phyloP scores from a whole-genome alignment of 2,329 filamentous ascomycete genomes.

The Capronia epimyces region DNA sequence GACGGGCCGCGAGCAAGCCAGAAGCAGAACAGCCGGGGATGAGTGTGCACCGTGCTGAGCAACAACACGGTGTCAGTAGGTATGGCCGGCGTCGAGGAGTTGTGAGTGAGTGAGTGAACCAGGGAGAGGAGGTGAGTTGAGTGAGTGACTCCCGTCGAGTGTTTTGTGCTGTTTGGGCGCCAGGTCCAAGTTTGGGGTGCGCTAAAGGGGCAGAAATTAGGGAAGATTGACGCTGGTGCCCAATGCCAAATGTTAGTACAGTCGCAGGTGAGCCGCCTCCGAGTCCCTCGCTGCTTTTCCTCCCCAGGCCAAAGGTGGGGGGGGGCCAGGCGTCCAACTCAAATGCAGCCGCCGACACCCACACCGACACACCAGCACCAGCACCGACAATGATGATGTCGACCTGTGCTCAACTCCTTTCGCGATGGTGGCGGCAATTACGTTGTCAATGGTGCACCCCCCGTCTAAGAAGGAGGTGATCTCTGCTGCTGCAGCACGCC shows the following conservation, averaged over 20 bases:
- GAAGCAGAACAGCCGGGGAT: background rate
- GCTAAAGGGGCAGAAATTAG: background rate
- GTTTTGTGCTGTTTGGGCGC: background rate
- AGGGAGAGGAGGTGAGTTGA: background rate
- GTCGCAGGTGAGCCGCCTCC: background rate
- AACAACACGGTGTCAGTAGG: background rate
- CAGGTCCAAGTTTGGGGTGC: background rate
- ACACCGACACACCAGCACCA: background rate
- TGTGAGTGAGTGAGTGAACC: background rate
- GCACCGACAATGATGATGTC: background rate
- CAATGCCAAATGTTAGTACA: background rate
- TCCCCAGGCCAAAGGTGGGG: background rate
- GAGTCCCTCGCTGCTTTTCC: background rate
- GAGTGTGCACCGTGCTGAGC: background rate
- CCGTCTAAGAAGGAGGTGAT: background rate
- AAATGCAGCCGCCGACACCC: background rate
- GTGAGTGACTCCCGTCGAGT: background rate
- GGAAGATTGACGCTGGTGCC: background rate
- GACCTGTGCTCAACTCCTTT: background rate
- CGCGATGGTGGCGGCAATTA: background rate
- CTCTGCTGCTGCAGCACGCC: background rate
- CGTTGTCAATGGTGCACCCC: background rate
- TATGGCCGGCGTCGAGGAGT: no score
- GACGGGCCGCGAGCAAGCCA: slow-evolving; percentile 10
- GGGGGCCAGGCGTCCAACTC: background rate